Conservation (phyloP, 164 flowering plant species). For the Berberis thunbergii region DNA sequence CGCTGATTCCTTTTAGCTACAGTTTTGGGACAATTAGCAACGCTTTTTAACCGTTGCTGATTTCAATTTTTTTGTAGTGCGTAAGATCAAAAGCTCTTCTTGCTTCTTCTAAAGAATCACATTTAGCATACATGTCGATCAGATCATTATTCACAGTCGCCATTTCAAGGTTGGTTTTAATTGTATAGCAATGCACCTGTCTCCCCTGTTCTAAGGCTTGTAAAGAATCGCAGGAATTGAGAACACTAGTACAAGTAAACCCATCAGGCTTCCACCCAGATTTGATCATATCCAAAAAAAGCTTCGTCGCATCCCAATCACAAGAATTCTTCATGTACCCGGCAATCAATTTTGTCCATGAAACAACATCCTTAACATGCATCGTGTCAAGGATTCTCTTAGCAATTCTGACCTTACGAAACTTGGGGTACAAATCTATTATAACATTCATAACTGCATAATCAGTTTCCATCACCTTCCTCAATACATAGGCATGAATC, state of each 20-base stretch:
- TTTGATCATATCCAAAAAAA: constrained; percentile 41
- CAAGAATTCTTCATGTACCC: constrained; percentile 66
- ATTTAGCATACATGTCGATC: constrained; percentile 71
- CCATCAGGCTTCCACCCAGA: constrained; percentile 48
- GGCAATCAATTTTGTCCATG: constrained; percentile 76
- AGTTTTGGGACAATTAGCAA: no score
- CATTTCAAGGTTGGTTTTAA: constrained; percentile 51
- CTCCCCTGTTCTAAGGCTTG: constrained; percentile 44
- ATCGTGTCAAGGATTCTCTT: constrained; percentile 41
- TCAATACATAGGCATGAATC: constrained; percentile 48
- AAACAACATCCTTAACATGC: constrained; percentile 36
- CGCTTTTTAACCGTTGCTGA: no score
- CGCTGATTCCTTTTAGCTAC: no score
- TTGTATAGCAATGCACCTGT: constrained; percentile 51
- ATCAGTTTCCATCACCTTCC: constrained; percentile 43
- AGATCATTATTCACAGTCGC: constrained; percentile 51
- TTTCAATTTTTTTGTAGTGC: no score
- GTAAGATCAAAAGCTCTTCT: constrained; percentile 37
- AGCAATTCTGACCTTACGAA: constrained; percentile 30
- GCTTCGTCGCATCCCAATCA: constrained; percentile 43
- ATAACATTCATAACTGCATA: constrained; percentile 46
- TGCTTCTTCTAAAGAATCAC: constrained; percentile 42
- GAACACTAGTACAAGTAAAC: constrained; percentile 64
- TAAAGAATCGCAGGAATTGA: constrained; percentile 64
- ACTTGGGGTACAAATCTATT: constrained; percentile 51